Evolutionary conservation across 108 stramenopile genomes (phyloP).

Genomic region (Cyclotella distinguenda): DNA sequence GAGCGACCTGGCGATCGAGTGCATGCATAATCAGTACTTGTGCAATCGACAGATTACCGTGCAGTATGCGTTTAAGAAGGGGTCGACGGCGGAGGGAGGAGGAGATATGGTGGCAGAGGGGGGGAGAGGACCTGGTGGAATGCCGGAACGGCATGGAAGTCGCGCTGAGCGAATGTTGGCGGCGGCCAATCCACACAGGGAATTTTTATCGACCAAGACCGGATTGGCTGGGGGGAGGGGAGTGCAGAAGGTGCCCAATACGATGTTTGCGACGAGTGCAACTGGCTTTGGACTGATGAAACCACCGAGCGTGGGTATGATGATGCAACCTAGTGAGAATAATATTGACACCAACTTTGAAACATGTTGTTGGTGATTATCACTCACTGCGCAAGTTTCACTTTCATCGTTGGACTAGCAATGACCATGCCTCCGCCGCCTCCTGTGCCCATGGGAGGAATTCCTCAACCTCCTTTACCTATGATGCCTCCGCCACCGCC

Average conservation of each 20-base stretch:
- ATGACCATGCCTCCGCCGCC: conserved; percentile 22
- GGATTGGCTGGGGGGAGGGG: conserved; percentile 32
- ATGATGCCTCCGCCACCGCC: conserved; percentile 9
- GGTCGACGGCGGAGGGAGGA: conserved; percentile 44
- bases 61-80: conserved; percentile 98
- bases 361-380: no score
- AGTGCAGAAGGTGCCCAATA: conserved; percentile 45
- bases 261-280: conserved; percentile 41
- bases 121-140: conserved; percentile 51
- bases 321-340: conserved; percentile 5
- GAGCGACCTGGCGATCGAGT: conserved; percentile 95
- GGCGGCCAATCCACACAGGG: conserved; percentile 64
- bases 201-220: conserved; percentile 44
- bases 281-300: conserved; percentile 2
- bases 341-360: background rate
- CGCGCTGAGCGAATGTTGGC: conserved; percentile 98
- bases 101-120: conserved; percentile 48
- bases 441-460: background rate
- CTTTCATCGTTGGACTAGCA: background rate
- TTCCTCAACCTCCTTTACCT: conserved; percentile 21
- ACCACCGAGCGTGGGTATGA: background rate
- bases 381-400: background rate
- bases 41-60: conserved; percentile 94
- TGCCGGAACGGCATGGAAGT: conserved; percentile 93
- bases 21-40: conserved; percentile 97